Evolutionary conservation across 805 yeast species (phyloP).

Genomic region (Hanseniaspora vineae): DNA sequence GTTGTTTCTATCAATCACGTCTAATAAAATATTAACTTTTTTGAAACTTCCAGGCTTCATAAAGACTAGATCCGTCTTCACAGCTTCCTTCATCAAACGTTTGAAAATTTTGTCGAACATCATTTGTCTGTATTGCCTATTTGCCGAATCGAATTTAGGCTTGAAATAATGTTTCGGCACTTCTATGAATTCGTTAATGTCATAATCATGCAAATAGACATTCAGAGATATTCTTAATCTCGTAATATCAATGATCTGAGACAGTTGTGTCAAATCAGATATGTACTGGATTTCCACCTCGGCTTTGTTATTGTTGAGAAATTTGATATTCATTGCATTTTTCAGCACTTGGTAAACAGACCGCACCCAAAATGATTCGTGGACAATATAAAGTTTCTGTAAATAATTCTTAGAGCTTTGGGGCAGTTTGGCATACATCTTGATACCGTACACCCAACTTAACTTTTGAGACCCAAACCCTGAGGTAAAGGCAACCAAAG

Average conservation of each 20-base stretch:
- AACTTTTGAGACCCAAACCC: constrained; percentile 45
- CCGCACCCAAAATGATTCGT: constrained; percentile 81
- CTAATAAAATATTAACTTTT: constrained; percentile 31
- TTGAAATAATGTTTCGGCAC: constrained; percentile 30
- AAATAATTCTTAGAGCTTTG: constrained; percentile 40
- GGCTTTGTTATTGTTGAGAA: constrained; percentile 15
- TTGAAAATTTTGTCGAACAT: constrained; percentile 39
- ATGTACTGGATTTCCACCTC: constrained; percentile 24
- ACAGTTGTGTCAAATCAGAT: constrained; percentile 37
- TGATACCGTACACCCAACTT: constrained; percentile 63
- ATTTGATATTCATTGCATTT: constrained; percentile 43
- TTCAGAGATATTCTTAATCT: constrained; percentile 61
- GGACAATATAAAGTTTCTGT: constrained; percentile 61
- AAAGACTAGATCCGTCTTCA: constrained; percentile 33
- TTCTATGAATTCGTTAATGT: constrained; percentile 35
- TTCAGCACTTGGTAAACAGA: constrained; percentile 61
- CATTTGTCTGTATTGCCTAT: constrained; percentile 24
- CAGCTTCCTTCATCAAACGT: constrained; percentile 32
- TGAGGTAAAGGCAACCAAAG: constrained; percentile 66
- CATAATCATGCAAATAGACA: constrained; percentile 57
- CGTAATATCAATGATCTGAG: constrained; percentile 59
- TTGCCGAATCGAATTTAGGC: constrained; percentile 16
- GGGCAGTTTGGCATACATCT: constrained; percentile 45
- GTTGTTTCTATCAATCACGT: constrained; percentile 42
- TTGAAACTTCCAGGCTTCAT: constrained; percentile 44